phyloP scores from a whole-genome alignment of 1,284 basidiomycete species.

The Cryptococcus maquisensis region DNA sequence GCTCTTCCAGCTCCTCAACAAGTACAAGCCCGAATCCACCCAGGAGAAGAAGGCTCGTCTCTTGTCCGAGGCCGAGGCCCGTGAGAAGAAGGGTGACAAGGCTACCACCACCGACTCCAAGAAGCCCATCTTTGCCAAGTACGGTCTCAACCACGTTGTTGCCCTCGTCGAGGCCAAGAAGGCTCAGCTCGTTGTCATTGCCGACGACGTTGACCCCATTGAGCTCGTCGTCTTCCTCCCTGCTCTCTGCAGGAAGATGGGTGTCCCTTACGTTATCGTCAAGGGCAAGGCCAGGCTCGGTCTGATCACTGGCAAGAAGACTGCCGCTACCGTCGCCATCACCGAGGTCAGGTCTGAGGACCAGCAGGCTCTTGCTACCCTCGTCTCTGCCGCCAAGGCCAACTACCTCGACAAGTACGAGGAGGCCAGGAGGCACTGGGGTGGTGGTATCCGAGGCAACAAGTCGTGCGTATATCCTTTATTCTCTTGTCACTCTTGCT shows the following conservation, averaged over 20 bases:
- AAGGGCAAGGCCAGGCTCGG: conserved; percentile 96
- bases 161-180: conserved; percentile 97
- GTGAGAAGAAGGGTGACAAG: conserved; percentile 53
- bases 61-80: conserved; percentile 67
- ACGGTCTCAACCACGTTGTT: conserved; percentile 94
- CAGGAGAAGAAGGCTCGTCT: conserved; percentile 98
- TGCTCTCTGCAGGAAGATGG: conserved; percentile 98
- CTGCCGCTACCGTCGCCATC: conserved; percentile 81
- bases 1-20: conserved; percentile 97
- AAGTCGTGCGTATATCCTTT: conserved; percentile 55
- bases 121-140: conserved; percentile 94
- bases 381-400: conserved; percentile 91
- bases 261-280: conserved; percentile 93
- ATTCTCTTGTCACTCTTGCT: background rate
- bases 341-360: conserved; percentile 96
- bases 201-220: conserved; percentile 97
- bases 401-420: conserved; percentile 99
- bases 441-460: conserved; percentile 90
- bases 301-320: conserved; percentile 70
- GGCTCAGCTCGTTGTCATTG: conserved; percentile 92
- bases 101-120: conserved; percentile 62
- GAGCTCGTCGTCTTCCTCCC: conserved; percentile 98
- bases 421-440: conserved; percentile 86
- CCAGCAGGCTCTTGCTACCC: conserved; percentile 83
- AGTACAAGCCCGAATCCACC: conserved; percentile 67